A percentile compares a stretch with the other conserved stretches of the same genome.
Conservation (phyloP, 306 rosid genomes). For the Quercus glauca region DNA sequence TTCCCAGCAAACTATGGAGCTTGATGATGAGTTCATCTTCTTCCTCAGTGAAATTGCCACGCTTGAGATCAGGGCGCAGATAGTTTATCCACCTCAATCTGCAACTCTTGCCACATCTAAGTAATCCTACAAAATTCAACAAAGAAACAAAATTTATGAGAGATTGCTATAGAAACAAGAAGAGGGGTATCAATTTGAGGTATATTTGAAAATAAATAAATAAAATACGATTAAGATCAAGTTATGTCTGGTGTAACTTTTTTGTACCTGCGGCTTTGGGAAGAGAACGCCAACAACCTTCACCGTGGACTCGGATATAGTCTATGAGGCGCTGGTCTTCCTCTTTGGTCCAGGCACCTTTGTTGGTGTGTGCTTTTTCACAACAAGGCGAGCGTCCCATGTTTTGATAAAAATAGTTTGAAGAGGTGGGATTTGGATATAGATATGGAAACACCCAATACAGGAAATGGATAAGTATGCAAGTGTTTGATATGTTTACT, state of each 20-base stretch:
- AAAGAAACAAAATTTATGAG: background rate
- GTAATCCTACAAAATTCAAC: slow-evolving; percentile 36
- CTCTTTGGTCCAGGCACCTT: slow-evolving; percentile 78
- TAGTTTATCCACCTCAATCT: slow-evolving; percentile 71
- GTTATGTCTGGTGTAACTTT: no score
- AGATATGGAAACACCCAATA: background rate
- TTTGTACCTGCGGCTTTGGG: slow-evolving; percentile 60
- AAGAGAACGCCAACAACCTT: slow-evolving; percentile 83
- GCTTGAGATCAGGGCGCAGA: slow-evolving; percentile 74
- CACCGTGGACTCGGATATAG: slow-evolving; percentile 64
- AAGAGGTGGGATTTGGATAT: background rate
- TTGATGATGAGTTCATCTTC: slow-evolving; percentile 69
- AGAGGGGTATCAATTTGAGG: background rate
- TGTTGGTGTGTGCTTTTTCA: slow-evolving; percentile 71
- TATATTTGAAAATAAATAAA: no score
- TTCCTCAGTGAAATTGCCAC: slow-evolving; percentile 67
- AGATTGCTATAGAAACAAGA: background rate
- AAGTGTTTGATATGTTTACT: background rate
- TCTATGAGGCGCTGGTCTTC: slow-evolving; percentile 74
- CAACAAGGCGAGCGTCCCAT: slow-evolving; percentile 82
- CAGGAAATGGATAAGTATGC: slow-evolving; percentile 16
- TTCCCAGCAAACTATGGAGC: slow-evolving; percentile 65
- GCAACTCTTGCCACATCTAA: slow-evolving; percentile 73
- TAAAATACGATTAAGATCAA: no score
- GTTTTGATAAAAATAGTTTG: background rate